These are phyloP conservation scores for Scytalidium lignicola DNA, from an alignment of 2,329 filamentous ascomycete genomes.

Conservation along the genomic window DNA sequence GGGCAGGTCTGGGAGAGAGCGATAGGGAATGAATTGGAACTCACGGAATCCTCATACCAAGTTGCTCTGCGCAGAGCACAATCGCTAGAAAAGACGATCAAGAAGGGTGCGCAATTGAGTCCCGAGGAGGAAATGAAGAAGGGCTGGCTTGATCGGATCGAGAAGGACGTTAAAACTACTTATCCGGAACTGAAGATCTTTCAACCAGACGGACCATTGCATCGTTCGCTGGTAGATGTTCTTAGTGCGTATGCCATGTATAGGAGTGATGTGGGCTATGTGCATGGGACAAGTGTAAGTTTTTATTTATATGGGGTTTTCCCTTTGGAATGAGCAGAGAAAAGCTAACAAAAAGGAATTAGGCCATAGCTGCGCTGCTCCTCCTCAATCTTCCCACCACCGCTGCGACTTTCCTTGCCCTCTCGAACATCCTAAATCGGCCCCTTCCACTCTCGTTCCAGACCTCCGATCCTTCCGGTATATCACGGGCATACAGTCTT, in stretches of 20 bases:
- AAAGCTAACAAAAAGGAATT: constrained; percentile 12
- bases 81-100: constrained; percentile 45
- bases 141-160: constrained; percentile 59
- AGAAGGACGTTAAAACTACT: constrained; percentile 58
- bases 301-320: constrained; percentile 1
- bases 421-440: constrained; percentile 75
- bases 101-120: constrained; percentile 23
- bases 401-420: constrained; percentile 60
- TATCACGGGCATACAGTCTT: constrained; percentile 62
- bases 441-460: constrained; percentile 72
- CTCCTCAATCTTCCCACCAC: constrained; percentile 65
- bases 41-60: constrained; percentile 59
- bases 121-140: constrained; percentile 50
- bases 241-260: constrained; percentile 79
- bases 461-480: constrained; percentile 63
- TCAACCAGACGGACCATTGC: constrained; percentile 46
- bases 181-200: constrained; percentile 73
- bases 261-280: constrained; percentile 73
- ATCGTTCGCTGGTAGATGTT: constrained; percentile 64
- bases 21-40: constrained; percentile 29
- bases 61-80: constrained; percentile 65
- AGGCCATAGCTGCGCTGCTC: constrained; percentile 69
- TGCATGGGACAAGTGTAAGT: constrained; percentile 69
- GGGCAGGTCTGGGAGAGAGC: constrained; percentile 27
- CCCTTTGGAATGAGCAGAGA: constrained; percentile 5